Evolutionary conservation across 768 basidiomycete genomes (phyloP).

Genomic region (Russula abietina): DNA sequence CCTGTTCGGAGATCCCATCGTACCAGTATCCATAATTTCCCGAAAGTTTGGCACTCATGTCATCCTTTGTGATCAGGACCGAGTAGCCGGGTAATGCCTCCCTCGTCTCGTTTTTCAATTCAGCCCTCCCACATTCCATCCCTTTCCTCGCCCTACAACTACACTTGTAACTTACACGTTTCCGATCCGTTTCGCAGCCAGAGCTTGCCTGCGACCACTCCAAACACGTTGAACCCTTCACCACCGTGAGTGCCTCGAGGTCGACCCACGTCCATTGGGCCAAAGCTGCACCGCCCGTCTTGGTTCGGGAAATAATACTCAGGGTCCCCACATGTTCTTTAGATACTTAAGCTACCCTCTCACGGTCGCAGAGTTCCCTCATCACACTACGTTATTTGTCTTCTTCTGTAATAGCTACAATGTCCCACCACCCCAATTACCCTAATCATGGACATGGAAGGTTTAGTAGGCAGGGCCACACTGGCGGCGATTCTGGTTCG

Average conservation of each 20-base stretch:
- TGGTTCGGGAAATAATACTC: background rate
- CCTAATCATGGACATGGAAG: conserved; percentile 17
- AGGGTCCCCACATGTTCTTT: background rate
- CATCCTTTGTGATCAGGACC: conserved; percentile 2
- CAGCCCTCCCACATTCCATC: background rate
- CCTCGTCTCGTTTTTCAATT: conserved; percentile 7
- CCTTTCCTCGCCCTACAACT: background rate
- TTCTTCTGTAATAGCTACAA: conserved; percentile 26
- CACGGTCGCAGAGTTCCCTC: conserved; percentile 1
- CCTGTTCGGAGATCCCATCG: conserved; percentile 19
- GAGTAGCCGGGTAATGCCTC: conserved; percentile 10
- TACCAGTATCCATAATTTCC: conserved; percentile 16
- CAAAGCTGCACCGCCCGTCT: background rate
- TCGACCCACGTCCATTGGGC: conserved; percentile 5
- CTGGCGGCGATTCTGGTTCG: conserved; percentile 22
- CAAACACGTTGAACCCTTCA: conserved; percentile 21
- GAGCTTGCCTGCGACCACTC: conserved; percentile 2
- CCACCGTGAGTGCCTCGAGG: conserved; percentile 12
- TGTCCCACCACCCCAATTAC: conserved; percentile 23
- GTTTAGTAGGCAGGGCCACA: conserved; percentile 13
- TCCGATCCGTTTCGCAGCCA: conserved; percentile 8
- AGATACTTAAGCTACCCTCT: conserved; percentile 4
- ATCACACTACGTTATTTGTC: conserved; percentile 22
- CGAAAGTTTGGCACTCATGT: conserved; percentile 14
- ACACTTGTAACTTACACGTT: conserved; percentile 19